phyloP scores from a whole-genome alignment of 208 protist genomes.

The Trypanosoma melophagium region DNA sequence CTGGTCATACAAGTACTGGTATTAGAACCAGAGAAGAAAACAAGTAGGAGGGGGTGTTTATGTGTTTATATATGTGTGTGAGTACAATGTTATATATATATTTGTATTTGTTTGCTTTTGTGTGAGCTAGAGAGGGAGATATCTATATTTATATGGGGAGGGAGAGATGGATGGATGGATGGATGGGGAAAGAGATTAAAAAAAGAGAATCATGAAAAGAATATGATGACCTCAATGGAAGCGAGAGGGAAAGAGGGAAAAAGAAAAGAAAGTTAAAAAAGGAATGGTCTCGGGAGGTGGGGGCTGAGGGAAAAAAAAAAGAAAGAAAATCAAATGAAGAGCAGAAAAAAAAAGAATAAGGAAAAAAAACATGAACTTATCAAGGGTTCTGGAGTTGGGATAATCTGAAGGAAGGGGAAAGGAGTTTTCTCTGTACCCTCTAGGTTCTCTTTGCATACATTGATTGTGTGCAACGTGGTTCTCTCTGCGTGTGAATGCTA shows the following conservation, averaged over 20 bases:
- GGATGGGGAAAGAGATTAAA: background rate
- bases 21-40: constrained; percentile 44
- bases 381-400: background rate
- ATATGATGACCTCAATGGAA: background rate
- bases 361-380: background rate
- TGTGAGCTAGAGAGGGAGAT: background rate
- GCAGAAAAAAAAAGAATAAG: constrained; percentile 5
- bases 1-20: constrained; percentile 92
- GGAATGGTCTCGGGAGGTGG: background rate
- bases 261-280: constrained; percentile 5
- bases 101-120: constrained; percentile 4
- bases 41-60: background rate
- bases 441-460: too few species aligned
- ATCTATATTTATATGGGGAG: background rate
- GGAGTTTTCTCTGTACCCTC: too few species aligned
- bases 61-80: background rate
- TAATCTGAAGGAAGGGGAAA: background rate
- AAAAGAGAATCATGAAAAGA: background rate
- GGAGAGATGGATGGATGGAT: background rate
- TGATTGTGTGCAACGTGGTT: too few species aligned
- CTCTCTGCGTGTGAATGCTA: too few species aligned
- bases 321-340: background rate
- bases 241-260: constrained; percentile 1
- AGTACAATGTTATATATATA: background rate
- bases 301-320: background rate